These are phyloP conservation scores for Quercus berberidifolia DNA, from an alignment of 306 rosid species.

Conservation along the genomic window DNA sequence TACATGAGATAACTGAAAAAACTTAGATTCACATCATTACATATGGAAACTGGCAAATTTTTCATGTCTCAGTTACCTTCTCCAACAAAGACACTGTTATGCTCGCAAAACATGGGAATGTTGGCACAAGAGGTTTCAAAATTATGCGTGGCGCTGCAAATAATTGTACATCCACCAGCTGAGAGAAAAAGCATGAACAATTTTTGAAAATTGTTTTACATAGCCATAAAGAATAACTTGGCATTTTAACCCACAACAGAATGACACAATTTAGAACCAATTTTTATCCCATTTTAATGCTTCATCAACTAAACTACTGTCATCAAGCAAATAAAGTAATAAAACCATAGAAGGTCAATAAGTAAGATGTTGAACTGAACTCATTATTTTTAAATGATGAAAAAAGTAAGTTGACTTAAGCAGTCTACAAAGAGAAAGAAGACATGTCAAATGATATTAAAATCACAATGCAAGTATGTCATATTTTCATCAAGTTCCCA, in stretches of 20 bases:
- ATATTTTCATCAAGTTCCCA: background rate
- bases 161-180: conserved; percentile 29
- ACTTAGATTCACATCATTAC: background rate
- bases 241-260: background rate
- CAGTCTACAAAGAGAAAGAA: background rate
- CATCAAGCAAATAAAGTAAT: background rate
- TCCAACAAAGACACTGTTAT: conserved; percentile 26
- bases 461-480: background rate
- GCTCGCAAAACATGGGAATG: conserved; percentile 34
- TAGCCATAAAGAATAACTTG: background rate
- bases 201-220: background rate
- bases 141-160: conserved; percentile 23
- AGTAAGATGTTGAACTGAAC: background rate
- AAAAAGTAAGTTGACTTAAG: background rate
- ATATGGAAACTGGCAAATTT: background rate
- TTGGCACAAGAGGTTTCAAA: conserved; percentile 31
- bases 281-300: background rate
- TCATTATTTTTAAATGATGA: background rate
- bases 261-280: background rate
- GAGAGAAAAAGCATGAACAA: background rate
- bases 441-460: background rate
- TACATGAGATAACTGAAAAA: background rate
- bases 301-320: background rate
- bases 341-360: background rate
- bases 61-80: conserved; percentile 17